Evolutionary conservation across 306 rosid genomes (phyloP).

Genomic region (Phaseolus lunatus): DNA sequence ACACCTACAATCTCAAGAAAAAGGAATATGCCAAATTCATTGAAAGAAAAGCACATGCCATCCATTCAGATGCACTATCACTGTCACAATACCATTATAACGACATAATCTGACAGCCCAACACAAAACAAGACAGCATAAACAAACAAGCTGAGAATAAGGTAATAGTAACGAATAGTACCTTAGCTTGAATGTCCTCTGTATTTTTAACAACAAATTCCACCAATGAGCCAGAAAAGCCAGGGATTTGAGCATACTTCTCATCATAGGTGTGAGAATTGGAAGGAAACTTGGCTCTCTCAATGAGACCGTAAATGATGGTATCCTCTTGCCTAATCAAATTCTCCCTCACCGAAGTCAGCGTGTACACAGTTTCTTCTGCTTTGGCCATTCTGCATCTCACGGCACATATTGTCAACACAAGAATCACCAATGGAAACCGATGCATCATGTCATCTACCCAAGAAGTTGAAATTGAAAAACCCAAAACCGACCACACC

Average conservation of each 20-base stretch:
- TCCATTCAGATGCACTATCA: not conserved
- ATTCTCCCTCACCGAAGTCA: conserved; percentile 66
- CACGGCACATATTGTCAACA: conserved; percentile 37
- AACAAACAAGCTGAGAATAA: conserved; percentile 5
- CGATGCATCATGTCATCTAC: conserved; percentile 38
- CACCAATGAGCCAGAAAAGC: conserved; percentile 60
- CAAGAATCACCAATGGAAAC: conserved; percentile 42
- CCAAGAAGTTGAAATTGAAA: not conserved
- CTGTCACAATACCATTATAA: conserved; percentile 25
- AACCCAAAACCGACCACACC: conserved; percentile 9
- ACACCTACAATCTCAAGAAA: not conserved
- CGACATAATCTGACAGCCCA: not conserved
- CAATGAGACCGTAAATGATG: conserved; percentile 70
- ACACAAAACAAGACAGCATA: not conserved
- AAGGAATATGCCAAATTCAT: conserved; percentile 17
- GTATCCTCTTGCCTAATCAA: conserved; percentile 84
- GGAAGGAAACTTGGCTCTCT: conserved; percentile 73
- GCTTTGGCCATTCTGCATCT: conserved; percentile 50
- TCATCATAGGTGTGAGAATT: conserved; percentile 63
- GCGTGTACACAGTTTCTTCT: conserved; percentile 52
- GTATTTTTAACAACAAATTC: conserved; percentile 62
- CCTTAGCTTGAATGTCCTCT: conserved; percentile 77
- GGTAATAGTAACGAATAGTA: not conserved
- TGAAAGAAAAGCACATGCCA: not conserved
- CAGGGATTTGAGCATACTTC: conserved; percentile 35